Evolutionary conservation across 108 stramenopile genomes (phyloP).

Genomic region (Conticribra guillardii): DNA sequence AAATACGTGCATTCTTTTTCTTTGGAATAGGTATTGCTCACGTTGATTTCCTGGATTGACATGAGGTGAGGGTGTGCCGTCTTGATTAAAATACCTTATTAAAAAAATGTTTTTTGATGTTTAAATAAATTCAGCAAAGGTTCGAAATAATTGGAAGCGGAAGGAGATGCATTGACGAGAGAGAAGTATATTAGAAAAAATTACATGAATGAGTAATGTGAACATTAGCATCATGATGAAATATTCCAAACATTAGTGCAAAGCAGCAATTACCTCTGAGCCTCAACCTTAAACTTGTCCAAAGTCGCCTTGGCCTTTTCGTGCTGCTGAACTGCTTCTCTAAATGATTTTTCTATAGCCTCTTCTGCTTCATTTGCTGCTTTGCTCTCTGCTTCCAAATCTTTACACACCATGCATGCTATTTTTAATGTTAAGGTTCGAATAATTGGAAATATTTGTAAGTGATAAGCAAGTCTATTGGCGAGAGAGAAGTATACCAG

Average conservation of each 20-base stretch:
- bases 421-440: too few relatives aligned
- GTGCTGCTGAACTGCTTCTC: slow-evolving; percentile 10
- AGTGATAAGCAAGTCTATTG: too few relatives aligned
- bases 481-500: too few relatives aligned
- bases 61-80: slow-evolving; percentile 21
- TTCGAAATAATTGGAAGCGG: too few relatives aligned
- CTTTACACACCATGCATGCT: too few relatives aligned
- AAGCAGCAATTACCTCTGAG: slow-evolving; percentile 22
- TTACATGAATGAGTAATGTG: too few relatives aligned
- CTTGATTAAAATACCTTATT: background rate
- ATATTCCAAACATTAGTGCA: background rate
- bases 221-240: background rate
- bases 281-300: slow-evolving; percentile 20
- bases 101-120: background rate
- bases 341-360: background rate
- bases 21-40: too few relatives aligned
- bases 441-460: too few relatives aligned
- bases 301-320: slow-evolving; percentile 18
- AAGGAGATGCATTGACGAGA: too few relatives aligned
- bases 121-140: background rate
- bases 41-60: slow-evolving; percentile 9
- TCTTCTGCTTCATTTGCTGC: background rate
- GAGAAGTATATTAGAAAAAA: too few relatives aligned
- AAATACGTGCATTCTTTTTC: too few relatives aligned
- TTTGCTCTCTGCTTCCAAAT: too few relatives aligned